Percentiles rank a stretch among this genome's conserved stretches.
These are phyloP conservation scores for Akanthomyces uredinophilus DNA, from an alignment of 2,329 filamentous ascomycete genomes.

Conservation along the genomic window DNA sequence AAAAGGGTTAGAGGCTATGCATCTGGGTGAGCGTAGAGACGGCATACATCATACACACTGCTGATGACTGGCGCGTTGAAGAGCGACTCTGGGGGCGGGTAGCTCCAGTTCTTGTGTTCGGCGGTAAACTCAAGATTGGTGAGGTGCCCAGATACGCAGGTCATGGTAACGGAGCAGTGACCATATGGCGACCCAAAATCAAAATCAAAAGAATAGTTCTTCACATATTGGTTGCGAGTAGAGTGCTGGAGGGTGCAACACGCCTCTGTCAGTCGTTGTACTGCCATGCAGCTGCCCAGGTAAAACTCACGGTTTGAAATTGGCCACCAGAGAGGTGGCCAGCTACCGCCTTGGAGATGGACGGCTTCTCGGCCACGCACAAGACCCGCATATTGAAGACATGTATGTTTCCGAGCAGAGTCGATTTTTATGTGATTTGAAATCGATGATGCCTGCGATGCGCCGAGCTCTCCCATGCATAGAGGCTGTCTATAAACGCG, in stretches of 20 bases:
- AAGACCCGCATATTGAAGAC: slow-evolving; percentile 45
- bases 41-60: slow-evolving; percentile 58
- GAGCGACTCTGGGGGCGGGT: slow-evolving; percentile 70
- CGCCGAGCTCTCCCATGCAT: background rate
- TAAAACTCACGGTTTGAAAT: slow-evolving; percentile 58
- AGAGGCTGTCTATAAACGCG: slow-evolving; percentile 2
- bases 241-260: slow-evolving; percentile 47
- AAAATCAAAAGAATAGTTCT: slow-evolving; percentile 91
- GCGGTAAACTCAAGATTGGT: slow-evolving; percentile 71
- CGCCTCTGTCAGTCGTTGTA: background rate
- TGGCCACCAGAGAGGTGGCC: slow-evolving; percentile 78
- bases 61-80: slow-evolving; percentile 76
- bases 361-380: slow-evolving; percentile 66
- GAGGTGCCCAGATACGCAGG: slow-evolving; percentile 84
- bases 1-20: slow-evolving; percentile 15
- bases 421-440: background rate
- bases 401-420: slow-evolving; percentile 1
- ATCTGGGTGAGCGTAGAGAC: background rate
- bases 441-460: background rate
- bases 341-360: slow-evolving; percentile 91
- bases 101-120: slow-evolving; percentile 72
- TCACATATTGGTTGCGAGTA: slow-evolving; percentile 72
- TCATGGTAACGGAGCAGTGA: slow-evolving; percentile 83
- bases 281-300: slow-evolving; percentile 19
- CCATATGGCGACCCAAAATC: slow-evolving; percentile 80